phyloP scores from a whole-genome alignment of 345 rosid genomes.

The Gossypium herbaceum region DNA sequence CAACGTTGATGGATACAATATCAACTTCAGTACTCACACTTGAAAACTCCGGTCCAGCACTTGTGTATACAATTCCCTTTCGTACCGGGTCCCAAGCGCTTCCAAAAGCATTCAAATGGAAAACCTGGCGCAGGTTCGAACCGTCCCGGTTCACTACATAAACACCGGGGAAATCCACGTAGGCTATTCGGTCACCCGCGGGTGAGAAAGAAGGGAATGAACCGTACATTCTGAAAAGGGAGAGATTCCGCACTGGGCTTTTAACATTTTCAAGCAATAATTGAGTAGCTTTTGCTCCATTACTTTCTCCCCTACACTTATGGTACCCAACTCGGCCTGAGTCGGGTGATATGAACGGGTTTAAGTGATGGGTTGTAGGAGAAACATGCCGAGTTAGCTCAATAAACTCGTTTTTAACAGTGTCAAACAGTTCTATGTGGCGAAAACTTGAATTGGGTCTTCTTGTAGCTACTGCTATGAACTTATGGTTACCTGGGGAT shows the following conservation, averaged over 20 bases:
- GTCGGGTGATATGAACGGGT: slow-evolving; percentile 85
- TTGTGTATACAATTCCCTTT: slow-evolving; percentile 54
- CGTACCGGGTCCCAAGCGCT: slow-evolving; percentile 78
- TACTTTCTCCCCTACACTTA: slow-evolving; percentile 55
- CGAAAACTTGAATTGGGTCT: slow-evolving; percentile 55
- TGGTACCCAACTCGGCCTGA: slow-evolving; percentile 74
- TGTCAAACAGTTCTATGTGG: slow-evolving; percentile 73
- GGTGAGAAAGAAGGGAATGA: slow-evolving; percentile 89
- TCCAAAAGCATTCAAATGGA: slow-evolving; percentile 49
- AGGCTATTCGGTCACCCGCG: slow-evolving; percentile 65
- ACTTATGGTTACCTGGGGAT: slow-evolving; percentile 63
- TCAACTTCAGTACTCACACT: slow-evolving; percentile 64
- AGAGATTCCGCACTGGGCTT: slow-evolving; percentile 45
- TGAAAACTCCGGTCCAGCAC: slow-evolving; percentile 74
- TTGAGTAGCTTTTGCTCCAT: slow-evolving; percentile 35
- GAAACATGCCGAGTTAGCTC: slow-evolving; percentile 72
- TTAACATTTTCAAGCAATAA: slow-evolving; percentile 59
- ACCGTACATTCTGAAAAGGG: slow-evolving; percentile 81
- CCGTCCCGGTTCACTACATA: slow-evolving; percentile 81
- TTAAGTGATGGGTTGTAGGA: slow-evolving; percentile 64
- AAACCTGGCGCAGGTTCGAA: slow-evolving; percentile 51
- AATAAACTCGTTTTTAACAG: slow-evolving; percentile 41
- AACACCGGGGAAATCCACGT: slow-evolving; percentile 68
- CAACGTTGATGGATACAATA: slow-evolving; percentile 54
- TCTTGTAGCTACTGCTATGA: slow-evolving; percentile 80